Percentiles rank a stretch among this genome's conserved stretches.
Conservation (phyloP, 2,329 filamentous ascomycete species). For the Achaetomium macrosporum region DNA sequence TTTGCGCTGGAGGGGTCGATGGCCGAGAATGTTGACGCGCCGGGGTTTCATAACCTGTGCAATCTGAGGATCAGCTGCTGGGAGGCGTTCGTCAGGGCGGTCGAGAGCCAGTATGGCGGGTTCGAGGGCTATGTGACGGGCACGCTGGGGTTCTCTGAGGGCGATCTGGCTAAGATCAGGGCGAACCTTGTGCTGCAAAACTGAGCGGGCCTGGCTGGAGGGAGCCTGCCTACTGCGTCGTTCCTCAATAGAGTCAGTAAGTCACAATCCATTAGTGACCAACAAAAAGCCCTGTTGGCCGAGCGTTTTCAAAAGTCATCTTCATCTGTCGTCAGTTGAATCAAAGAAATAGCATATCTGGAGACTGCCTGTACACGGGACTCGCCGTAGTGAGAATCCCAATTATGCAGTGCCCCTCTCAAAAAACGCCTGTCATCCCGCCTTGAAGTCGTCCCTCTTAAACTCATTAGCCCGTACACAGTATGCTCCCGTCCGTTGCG, state of each 20-base stretch:
- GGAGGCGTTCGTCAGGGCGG: conserved; percentile 39
- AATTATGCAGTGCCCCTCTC: no score
- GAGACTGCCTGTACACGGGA: no score
- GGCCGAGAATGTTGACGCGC: conserved; percentile 33
- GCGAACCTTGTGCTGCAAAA: conserved; percentile 33
- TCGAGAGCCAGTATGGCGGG: conserved; percentile 41
- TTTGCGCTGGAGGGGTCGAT: conserved; percentile 37
- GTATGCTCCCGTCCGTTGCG: no score
- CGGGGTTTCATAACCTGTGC: conserved; percentile 45
- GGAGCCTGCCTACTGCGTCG: not conserved
- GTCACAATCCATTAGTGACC: not conserved
- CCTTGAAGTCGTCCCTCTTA: no score
- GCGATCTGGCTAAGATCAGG: conserved; percentile 43
- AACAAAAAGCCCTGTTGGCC: no score
- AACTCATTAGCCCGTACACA: no score
- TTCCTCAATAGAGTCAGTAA: not conserved
- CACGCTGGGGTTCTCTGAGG: conserved; percentile 40
- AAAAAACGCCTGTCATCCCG: no score
- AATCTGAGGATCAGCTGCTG: conserved; percentile 41
- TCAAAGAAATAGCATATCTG: no score
- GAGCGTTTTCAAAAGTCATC: no score
- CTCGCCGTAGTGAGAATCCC: no score
- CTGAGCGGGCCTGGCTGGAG: conserved; percentile 1
- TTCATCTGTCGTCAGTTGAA: no score
- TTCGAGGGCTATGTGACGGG: conserved; percentile 44